Evolutionary conservation across 2,329 filamentous ascomycete genomes (phyloP), one percentile per base, ranked within the genome.

Genomic region (Fusarium chuoi): DNA sequence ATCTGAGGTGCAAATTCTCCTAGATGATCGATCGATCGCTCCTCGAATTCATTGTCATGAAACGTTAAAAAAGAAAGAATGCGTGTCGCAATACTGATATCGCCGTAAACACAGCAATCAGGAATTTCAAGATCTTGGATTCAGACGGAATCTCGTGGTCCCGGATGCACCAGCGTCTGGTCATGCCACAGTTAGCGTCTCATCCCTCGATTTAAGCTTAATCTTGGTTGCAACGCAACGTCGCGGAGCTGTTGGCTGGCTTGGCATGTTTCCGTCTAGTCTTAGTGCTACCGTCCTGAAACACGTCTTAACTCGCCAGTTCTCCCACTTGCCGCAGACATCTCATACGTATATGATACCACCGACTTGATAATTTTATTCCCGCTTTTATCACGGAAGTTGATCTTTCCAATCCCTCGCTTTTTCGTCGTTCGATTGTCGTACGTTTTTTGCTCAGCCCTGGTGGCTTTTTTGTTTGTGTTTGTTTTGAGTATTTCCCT

Each of bases 391-490:
- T 45, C 44, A 30, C 41, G 18, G 48, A 67, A 54, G 22, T 49
- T 42, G 18, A 48, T 35, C 22, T 63, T 36, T 55, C 45, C 15
- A 42, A 28, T 13, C 39, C 33, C 39, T 52, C 30, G 55, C 33
- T 56, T 59, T 59, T 30, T 38, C 20, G 28, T 39, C 30, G 57
- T 26, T 39, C 38, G n/a, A 41, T 41, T 64, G 17, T 18, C 13
- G 38, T 44, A 17, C 15, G 22, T 45, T 45, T 18, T 45, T 28
- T 42, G 22, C 41, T 42, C 26, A 18, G 70, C 71, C 70, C 71
- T 67, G 71, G 71, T 22, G 70, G 71, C 70, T 20, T 57, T 54
- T 62, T 51, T 30, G 39, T 48, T 20, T 30, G 41, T 18, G 12
- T 28, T 59, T 39, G 14, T 48, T 62, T 48, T 45, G 12, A 39